Base-by-base conservation (phyloP, 495 filamentous ascomycete species). In the Clavariopsis aquatica region DNA sequence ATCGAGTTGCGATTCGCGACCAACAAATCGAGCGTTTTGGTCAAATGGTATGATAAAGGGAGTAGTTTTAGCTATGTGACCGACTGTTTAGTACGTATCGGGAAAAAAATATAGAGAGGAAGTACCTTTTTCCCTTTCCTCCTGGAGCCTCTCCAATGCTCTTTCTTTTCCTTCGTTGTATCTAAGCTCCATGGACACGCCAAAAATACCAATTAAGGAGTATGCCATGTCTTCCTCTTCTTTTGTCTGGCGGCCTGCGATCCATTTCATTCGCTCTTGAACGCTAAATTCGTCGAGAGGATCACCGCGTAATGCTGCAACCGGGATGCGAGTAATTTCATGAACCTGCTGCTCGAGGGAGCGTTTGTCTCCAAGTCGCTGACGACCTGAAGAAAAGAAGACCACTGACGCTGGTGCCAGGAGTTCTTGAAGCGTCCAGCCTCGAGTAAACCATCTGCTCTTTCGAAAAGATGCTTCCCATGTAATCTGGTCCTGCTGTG, bases 11-110 rank as follows among this genome's bases (percentile, higher is more conserved):
- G 20, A 24, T 24, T 52, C 49, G 20, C 49, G 24, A 52, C 49
- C 49, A 52, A 52, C n/a, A 52, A 52, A 52, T 52, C 26, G 23
- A 52, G 49, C 49, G 49, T 52, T 52, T 28, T 52, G 23, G 49
- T 52, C 23, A 28, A 52, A 52, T 29, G 24, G 49, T 52, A 52
- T 23, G 20, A 52, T 29, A 52, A 52, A 52, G 12, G 20, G 22
- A 9, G 49, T 52, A 17, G 49, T 29, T 7, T 52, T 52, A 52
- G 26, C 49, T 52, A 24, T n/a, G n/a, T n/a, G n/a, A 8, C 7
- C 26, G 4, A 52, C 15, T 24, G 3, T 26, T 52, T 52, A 52
- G 26, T 24, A 52, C 26, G 7, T 52, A 52, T 52, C 22, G n/a
- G n/a, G 31, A 8, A 17, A 52, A 3, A 29, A 9, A 26, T 2